Evolutionary conservation across 2,329 filamentous ascomycete species (phyloP).

Genomic region (Didymellaceae sp.): DNA sequence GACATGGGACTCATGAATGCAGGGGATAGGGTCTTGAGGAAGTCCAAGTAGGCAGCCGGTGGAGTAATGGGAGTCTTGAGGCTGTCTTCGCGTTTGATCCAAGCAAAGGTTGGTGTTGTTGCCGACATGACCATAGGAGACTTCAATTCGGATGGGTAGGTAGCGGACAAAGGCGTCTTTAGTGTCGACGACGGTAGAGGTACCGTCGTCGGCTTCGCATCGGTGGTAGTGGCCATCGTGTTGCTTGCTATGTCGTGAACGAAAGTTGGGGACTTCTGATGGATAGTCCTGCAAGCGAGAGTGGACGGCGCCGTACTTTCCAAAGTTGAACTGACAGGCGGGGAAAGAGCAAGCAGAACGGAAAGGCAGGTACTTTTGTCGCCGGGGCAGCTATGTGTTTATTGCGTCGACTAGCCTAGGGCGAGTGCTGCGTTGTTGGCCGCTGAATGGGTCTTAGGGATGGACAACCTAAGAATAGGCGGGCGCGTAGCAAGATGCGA

Average conservation of each 20-base stretch:
- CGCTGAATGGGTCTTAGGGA: conserved; percentile 37
- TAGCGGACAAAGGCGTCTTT: conserved; percentile 67
- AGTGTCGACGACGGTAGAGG: conserved; percentile 45
- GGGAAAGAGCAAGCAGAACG: conserved; percentile 33
- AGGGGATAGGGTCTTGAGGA: conserved; percentile 80
- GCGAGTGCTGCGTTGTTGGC: conserved; percentile 43
- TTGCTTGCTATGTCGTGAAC: conserved; percentile 31
- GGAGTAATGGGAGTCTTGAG: conserved; percentile 88
- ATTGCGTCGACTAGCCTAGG: conserved; percentile 38
- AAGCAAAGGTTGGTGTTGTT: conserved; percentile 55
- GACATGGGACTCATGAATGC: conserved; percentile 72
- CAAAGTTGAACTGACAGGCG: conserved; percentile 33
- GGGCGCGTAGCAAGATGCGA: conserved; percentile 25
- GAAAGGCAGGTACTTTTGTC: conserved; percentile 31
- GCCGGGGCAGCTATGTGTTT: conserved; percentile 40
- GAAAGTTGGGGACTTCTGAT: conserved; percentile 38
- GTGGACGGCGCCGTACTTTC: conserved; percentile 38
- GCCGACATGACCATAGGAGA: conserved; percentile 67
- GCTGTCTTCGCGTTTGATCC: conserved; percentile 70
- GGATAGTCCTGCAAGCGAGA: conserved; percentile 28
- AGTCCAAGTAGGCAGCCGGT: conserved; percentile 88
- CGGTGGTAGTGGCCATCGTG: conserved; percentile 50
- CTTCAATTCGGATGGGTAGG: conserved; percentile 59
- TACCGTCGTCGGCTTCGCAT: conserved; percentile 49
- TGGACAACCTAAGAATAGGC: conserved; percentile 27